These are phyloP conservation scores for Tripterygium wilfordii DNA, from an alignment of 177 flowering plant species.

Conservation along the genomic window DNA sequence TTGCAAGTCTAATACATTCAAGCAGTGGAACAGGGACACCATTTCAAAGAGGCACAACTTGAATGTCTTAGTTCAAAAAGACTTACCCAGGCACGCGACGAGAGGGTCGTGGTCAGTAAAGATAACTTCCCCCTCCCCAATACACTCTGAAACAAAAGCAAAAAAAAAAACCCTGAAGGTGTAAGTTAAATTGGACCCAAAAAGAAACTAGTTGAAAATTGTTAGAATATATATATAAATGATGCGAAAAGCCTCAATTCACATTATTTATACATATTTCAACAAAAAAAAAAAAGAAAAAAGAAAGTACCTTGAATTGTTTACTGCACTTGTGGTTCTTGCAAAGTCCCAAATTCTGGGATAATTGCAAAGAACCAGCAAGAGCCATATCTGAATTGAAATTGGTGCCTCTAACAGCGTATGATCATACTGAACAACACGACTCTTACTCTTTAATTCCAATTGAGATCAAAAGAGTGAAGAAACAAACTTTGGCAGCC, in stretches of 20 bases:
- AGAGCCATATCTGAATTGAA: conserved; percentile 31
- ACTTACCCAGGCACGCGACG: conserved; percentile 45
- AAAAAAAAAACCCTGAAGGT: background rate
- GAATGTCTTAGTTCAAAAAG: background rate
- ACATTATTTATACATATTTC: background rate
- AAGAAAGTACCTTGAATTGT: conserved; percentile 30
- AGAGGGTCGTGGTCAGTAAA: conserved; percentile 20
- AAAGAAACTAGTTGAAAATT: too few relatives aligned
- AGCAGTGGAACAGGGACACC: too few relatives aligned
- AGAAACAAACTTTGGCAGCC: background rate
- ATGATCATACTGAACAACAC: conserved; percentile 8
- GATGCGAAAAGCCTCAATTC: background rate
- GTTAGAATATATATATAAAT: too few relatives aligned
- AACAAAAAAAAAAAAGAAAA: background rate
- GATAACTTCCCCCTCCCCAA: conserved; percentile 24
- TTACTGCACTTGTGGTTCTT: conserved; percentile 23
- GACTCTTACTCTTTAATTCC: background rate
- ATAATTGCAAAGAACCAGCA: conserved; percentile 54
- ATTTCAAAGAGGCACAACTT: background rate
- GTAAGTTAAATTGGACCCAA: too few relatives aligned
- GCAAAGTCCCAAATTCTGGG: conserved; percentile 52
- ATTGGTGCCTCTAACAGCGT: conserved; percentile 8
- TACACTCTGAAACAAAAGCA: conserved; percentile 15
- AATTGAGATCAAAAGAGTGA: background rate
- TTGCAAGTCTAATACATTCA: too few relatives aligned